Base-by-base conservation (phyloP, 129 eudicot genomes). In the Saussurea involucrata region DNA sequence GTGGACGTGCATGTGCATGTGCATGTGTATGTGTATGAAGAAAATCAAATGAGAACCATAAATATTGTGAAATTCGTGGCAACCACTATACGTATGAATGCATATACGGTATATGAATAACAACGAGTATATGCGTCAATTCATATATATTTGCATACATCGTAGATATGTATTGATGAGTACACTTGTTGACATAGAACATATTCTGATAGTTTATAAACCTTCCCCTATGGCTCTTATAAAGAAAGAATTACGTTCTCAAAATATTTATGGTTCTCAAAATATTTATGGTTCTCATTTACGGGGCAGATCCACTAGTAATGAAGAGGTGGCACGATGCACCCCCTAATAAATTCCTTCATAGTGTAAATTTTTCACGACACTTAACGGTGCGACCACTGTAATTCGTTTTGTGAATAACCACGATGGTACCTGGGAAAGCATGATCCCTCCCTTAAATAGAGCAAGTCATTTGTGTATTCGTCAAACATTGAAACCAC, bases 401-500 rank as follows among this genome's bases (percentile, higher is more conserved):
- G 2, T 53, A 53, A 53, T 53, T 53, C 61, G 13, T 3, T 3
- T 25, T n/a, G 24, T 22, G 49, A 36, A 69, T 11, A 77, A 68
- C 55, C 37, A 42, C 15, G 9, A 67, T 34, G 24, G 37, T 85
- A 90, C 98, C 98, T 90, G 1, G 96, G 97, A 72, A 93, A 85
- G 69, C 95, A 83, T 13, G 98, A 93, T 24, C 98, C 98, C 66
- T 90, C 95, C 84, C 91, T 82, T 60, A 93, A 70, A 80, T 89
- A 87, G 34, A 93, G 97, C 66, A 88, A 67, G 78, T 93, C 98
- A 85, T 93, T 93, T 49, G 92, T 86, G 77, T 93, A 93, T 74
- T 93, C 98, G 24, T 93, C 98, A 55, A 90, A 93, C 73, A 88
- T 63, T 1, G 98, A 93, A 77, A 93, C 79, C 8, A 82, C 82